Conservation (phyloP, 2,329 filamentous ascomycete species). For the Amylocarpus encephaloides region DNA sequence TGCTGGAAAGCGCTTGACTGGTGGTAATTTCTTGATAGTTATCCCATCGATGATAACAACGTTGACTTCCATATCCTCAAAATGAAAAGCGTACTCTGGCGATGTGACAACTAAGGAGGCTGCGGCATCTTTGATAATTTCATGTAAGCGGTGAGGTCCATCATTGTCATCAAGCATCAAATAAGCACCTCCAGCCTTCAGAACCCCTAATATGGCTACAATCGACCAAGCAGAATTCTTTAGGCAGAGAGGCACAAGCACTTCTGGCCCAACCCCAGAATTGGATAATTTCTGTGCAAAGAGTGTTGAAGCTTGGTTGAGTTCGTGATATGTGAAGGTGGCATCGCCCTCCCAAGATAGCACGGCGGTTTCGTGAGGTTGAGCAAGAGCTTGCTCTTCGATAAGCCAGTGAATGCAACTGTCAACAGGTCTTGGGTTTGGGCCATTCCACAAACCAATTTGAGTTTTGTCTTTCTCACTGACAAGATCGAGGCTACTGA, state of each 20-base stretch:
- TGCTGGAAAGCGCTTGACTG: neutral
- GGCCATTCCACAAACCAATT: neutral
- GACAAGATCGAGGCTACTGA: slow-evolving; percentile 1
- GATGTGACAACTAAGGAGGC: neutral
- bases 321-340: slow-evolving; percentile 16
- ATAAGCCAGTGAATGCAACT: slow-evolving; percentile 17
- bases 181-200: slow-evolving; percentile 24
- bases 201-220: slow-evolving; percentile 21
- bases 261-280: slow-evolving; percentile 14
- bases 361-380: slow-evolving; percentile 18
- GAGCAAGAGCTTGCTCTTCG: neutral
- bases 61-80: neutral
- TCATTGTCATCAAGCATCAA: slow-evolving; percentile 27
- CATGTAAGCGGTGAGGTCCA: slow-evolving; percentile 15
- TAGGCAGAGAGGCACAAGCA: slow-evolving; percentile 21
- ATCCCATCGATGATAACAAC: no score
- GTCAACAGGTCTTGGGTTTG: neutral
- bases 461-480: slow-evolving; percentile 3
- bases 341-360: slow-evolving; percentile 20
- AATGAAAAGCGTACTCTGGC: neutral
- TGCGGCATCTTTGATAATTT: neutral
- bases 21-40: no score
- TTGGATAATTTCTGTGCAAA: slow-evolving; percentile 12
- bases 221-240: slow-evolving; percentile 23
- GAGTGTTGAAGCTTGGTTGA: slow-evolving; percentile 14